Conservation (phyloP, 345 rosid species). For the Lagerstroemia speciosa region DNA sequence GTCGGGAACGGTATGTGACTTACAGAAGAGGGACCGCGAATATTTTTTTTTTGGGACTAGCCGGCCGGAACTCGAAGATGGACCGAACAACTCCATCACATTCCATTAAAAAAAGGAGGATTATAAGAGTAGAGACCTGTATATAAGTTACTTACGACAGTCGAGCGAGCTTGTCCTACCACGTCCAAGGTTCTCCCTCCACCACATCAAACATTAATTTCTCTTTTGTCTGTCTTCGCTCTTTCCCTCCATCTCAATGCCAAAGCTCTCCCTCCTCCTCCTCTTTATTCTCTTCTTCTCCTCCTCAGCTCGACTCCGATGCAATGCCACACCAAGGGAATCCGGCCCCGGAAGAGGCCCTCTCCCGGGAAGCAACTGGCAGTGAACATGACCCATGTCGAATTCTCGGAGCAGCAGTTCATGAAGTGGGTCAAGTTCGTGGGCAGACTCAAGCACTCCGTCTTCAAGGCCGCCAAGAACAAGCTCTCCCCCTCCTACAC, state of each 20-base stretch:
- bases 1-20: not conserved
- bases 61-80: not conserved
- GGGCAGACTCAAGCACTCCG: slow-evolving; percentile 68
- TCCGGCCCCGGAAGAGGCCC: slow-evolving; percentile 26
- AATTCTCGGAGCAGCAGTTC: slow-evolving; percentile 71
- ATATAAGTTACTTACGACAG: slow-evolving; percentile 18
- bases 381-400: slow-evolving; percentile 39
- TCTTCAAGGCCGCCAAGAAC: slow-evolving; percentile 73
- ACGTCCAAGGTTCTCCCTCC: not conserved
- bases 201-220: not conserved
- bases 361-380: slow-evolving; percentile 22
- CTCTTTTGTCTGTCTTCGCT: not conserved
- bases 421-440: slow-evolving; percentile 90
- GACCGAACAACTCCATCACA: not conserved
- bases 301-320: slow-evolving; percentile 28
- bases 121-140: not conserved
- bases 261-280: slow-evolving; percentile 5
- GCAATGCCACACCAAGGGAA: slow-evolving; percentile 60
- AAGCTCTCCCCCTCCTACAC: slow-evolving; percentile 75
- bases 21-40: not conserved
- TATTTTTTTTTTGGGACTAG: not conserved
- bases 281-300: slow-evolving; percentile 18
- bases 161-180: not conserved
- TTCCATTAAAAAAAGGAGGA: not conserved
- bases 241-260: not conserved